Evolutionary conservation across 257 asterid species (phyloP).

Genomic region (Solanum paucissectum): DNA sequence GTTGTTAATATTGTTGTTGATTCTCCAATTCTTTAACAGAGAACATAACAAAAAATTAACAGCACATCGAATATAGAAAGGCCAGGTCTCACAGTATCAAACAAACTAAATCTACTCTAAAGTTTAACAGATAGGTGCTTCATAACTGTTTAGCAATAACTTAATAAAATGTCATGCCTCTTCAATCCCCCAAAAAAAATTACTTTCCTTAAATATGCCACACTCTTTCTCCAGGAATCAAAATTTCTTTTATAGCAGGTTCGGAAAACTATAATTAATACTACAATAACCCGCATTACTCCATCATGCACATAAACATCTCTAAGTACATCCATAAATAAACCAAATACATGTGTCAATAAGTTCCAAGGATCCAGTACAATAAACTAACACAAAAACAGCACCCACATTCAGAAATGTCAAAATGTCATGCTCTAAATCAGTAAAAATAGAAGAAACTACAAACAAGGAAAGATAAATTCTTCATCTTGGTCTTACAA

Average conservation of each 20-base stretch:
- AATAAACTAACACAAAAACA: not conserved
- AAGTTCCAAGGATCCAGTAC: not conserved
- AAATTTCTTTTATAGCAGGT: not conserved
- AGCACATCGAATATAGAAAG: not conserved
- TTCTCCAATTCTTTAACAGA: not conserved
- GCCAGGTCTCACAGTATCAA: not conserved
- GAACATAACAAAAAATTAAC: not conserved
- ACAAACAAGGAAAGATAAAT: not conserved
- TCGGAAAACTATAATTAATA: rapidly evolving
- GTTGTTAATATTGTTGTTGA: not conserved
- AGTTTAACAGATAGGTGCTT: not conserved
- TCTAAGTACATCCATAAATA: not conserved
- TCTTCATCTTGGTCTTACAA: not conserved
- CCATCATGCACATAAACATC: not conserved
- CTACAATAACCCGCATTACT: not conserved
- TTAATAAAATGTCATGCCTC: not conserved
- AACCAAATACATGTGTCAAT: not conserved
- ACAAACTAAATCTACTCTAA: not conserved
- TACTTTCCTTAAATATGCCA: not conserved
- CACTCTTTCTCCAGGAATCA: not conserved
- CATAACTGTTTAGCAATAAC: not conserved
- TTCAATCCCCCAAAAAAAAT: not conserved
- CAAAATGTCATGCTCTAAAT: not conserved
- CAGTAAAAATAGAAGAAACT: not conserved
- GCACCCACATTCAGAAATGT: not conserved